These are phyloP conservation scores for Acanthamoeba castellanii DNA, from an alignment of 208 protist genomes.

Conservation along the genomic window DNA sequence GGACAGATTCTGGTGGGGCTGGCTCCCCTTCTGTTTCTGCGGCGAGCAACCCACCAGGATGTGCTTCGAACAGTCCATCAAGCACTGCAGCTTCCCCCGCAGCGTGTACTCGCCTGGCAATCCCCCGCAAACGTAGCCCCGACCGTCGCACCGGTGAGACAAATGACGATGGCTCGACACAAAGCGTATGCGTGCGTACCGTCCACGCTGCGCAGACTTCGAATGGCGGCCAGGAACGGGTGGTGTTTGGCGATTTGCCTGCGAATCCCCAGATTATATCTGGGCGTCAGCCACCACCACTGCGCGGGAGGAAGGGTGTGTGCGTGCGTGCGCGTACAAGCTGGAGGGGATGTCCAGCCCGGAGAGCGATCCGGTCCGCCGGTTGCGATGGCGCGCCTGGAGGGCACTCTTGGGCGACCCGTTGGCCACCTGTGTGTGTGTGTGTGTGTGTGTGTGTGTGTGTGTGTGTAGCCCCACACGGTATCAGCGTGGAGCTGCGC, in stretches of 20 bases:
- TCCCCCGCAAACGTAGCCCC: background rate
- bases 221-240: slow-evolving; percentile 16
- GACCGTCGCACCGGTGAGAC: no score
- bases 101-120: background rate
- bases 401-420: background rate
- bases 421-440: background rate
- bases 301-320: no score
- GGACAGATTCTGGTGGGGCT: background rate
- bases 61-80: slow-evolving; percentile 61
- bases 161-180: no score
- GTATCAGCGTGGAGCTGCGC: background rate
- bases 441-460: background rate
- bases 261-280: no score
- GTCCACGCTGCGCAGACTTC: background rate
- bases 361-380: background rate
- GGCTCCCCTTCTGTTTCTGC: background rate
- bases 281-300: no score
- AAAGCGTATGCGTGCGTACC: background rate
- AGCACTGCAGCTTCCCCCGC: slow-evolving; percentile 52
- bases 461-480: background rate
- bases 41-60: slow-evolving; percentile 52
- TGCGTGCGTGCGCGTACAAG: background rate
- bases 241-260: slow-evolving; percentile 10
- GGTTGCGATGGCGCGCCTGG: background rate
- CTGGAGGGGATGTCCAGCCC: background rate